Evolutionary conservation across 2,329 filamentous ascomycete species (phyloP).

Genomic region (Xylariaceae sp.): DNA sequence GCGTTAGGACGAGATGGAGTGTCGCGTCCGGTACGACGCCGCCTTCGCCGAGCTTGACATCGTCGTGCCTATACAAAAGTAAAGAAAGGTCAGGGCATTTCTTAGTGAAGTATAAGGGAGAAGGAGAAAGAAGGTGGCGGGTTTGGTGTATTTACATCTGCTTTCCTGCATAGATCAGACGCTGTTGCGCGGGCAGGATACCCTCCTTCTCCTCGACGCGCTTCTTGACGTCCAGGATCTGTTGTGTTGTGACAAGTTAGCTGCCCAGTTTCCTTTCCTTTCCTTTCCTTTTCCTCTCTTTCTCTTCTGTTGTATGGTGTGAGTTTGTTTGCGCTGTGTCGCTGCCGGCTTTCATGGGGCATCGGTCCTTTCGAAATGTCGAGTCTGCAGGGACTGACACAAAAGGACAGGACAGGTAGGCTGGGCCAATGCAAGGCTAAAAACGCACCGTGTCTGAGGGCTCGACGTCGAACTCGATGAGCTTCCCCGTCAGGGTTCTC

Average conservation of each 20-base stretch:
- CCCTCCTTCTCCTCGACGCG: constrained; percentile 99
- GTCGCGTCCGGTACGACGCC: constrained; percentile 87
- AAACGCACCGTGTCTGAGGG: constrained; percentile 79
- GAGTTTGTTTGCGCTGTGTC: neutral
- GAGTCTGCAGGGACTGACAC: neutral
- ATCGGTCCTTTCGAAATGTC: too few species aligned
- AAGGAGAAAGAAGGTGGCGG: too few species aligned
- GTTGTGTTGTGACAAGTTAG: constrained; percentile 11
- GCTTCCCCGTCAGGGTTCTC: constrained; percentile 94
- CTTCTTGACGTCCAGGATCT: constrained; percentile 97
- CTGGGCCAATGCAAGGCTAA: too few species aligned
- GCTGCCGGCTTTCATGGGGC: too few species aligned
- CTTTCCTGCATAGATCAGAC: constrained; percentile 93
- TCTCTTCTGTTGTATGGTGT: too few species aligned
- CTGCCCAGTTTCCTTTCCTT: neutral
- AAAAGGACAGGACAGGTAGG: neutral
- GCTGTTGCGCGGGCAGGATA: constrained; percentile 93
- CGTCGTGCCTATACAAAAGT: constrained; percentile 67
- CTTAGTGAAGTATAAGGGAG: neutral
- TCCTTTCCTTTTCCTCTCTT: too few species aligned
- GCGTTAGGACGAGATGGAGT: constrained; percentile 88
- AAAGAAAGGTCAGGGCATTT: too few species aligned
- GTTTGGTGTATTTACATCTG: constrained; percentile 70
- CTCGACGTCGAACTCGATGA: constrained; percentile 98
- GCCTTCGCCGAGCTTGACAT: constrained; percentile 89